These are phyloP conservation scores for Raffaelea ambrosiae DNA, from an alignment of 2,329 filamentous ascomycete species.

Conservation along the genomic window DNA sequence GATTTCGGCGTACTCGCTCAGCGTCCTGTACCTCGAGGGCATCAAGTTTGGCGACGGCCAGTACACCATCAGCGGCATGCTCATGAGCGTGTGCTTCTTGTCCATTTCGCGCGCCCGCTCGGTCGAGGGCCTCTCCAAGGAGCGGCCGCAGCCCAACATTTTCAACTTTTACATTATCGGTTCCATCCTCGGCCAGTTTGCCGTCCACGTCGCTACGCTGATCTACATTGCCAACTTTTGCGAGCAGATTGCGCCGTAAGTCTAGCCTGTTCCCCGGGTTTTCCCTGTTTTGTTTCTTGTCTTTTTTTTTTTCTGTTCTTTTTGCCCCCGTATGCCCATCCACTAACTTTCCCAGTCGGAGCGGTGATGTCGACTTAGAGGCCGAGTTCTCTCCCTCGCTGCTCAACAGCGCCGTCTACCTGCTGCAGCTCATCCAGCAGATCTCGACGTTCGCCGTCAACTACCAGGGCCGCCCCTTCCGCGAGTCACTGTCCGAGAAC, in stretches of 20 bases:
- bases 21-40: slow-evolving; percentile 90
- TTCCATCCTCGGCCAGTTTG: slow-evolving; percentile 93
- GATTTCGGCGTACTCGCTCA: slow-evolving; percentile 94
- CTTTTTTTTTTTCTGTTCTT: background rate
- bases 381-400: slow-evolving; percentile 90
- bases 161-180: slow-evolving; percentile 99
- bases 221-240: slow-evolving; percentile 92
- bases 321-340: background rate
- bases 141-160: slow-evolving; percentile 95
- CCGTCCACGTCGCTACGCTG: slow-evolving; percentile 85
- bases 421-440: slow-evolving; percentile 95
- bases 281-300: background rate
- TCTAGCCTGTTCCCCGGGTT: slow-evolving; percentile 17
- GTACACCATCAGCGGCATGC: slow-evolving; percentile 97
- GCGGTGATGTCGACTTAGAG: slow-evolving; percentile 71
- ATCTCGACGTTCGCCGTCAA: slow-evolving; percentile 99
- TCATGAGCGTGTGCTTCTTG: slow-evolving; percentile 99
- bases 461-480: slow-evolving; percentile 97
- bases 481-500: slow-evolving; percentile 91
- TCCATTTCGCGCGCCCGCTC: slow-evolving; percentile 97
- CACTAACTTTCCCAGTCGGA: slow-evolving; percentile 25
- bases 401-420: slow-evolving; percentile 93
- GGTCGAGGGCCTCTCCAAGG: slow-evolving; percentile 91
- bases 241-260: slow-evolving; percentile 75
- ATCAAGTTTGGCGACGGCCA: slow-evolving; percentile 99